phyloP scores from a whole-genome alignment of 2,329 filamentous ascomycete genomes.

The Knufia fluminis region DNA sequence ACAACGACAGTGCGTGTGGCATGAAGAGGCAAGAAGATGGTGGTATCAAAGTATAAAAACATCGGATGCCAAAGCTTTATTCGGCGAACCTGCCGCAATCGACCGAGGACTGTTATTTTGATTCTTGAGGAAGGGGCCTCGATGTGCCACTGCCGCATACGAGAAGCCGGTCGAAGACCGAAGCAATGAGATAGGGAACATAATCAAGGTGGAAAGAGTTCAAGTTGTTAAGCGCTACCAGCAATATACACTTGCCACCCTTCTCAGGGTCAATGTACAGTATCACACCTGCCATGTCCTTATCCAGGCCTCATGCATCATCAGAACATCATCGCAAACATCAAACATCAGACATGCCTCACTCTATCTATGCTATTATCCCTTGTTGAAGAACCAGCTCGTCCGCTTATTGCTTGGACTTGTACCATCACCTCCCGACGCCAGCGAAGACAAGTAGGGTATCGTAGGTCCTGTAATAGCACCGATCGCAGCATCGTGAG shows the following conservation, averaged over 20 bases:
- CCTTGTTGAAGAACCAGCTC: slow-evolving; percentile 41
- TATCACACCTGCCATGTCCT: not conserved
- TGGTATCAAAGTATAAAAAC: too few relatives aligned
- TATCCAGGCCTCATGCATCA: slow-evolving; percentile 6
- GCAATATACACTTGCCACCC: not conserved
- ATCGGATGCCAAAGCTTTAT: too few relatives aligned
- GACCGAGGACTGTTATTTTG: too few relatives aligned
- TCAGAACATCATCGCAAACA: slow-evolving; percentile 5
- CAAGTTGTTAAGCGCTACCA: not conserved
- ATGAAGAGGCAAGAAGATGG: too few relatives aligned
- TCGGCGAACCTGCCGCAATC: too few relatives aligned
- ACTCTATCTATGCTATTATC: not conserved
- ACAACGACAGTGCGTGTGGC: too few relatives aligned
- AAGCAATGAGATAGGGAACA: too few relatives aligned
- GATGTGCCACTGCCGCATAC: too few relatives aligned
- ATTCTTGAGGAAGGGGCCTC: too few relatives aligned
- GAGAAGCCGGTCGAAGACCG: too few relatives aligned
- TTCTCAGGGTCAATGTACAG: not conserved
- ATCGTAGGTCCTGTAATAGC: slow-evolving; percentile 29
- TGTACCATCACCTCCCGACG: slow-evolving; percentile 58
- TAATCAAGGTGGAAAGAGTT: too few relatives aligned
- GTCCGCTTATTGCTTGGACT: slow-evolving; percentile 54
- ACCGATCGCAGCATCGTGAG: slow-evolving; percentile 24
- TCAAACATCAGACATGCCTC: slow-evolving; percentile 5
- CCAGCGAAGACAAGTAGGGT: slow-evolving; percentile 37